Evolutionary conservation across 2,329 filamentous ascomycete species (phyloP).

Genomic region (Trichoderma asperellum): DNA sequence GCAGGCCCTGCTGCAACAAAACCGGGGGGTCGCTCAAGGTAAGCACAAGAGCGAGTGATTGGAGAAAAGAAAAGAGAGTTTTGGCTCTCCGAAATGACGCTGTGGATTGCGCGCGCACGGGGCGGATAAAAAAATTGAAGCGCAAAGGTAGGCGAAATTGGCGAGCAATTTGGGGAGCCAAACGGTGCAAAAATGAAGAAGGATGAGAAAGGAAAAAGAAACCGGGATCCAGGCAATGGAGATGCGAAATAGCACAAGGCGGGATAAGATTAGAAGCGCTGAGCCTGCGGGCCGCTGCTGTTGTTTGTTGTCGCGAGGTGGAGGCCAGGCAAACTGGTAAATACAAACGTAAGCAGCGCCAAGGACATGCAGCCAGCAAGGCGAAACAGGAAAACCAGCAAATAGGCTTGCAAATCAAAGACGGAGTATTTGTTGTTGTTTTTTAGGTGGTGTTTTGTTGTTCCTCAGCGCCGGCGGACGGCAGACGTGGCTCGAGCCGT

Average conservation of each 20-base stretch:
- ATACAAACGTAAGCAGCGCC: not conserved
- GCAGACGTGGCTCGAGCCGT: conserved; percentile 25
- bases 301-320: conserved; percentile 15
- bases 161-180: conserved; percentile 4
- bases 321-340: not conserved
- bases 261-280: conserved; percentile 4
- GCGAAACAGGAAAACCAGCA: not conserved
- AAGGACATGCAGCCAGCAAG: conserved; percentile 2
- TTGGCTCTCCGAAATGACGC: conserved; percentile 15
- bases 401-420: not conserved
- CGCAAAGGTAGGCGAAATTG: conserved; percentile 13
- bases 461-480: not conserved
- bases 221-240: conserved; percentile 1
- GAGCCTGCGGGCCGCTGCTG: conserved; percentile 3
- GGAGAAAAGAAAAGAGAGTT: not conserved
- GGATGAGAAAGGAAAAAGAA: not conserved
- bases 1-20: conserved; percentile 25
- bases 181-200: conserved; percentile 17
- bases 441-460: not conserved
- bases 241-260: conserved; percentile 9
- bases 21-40: conserved; percentile 20
- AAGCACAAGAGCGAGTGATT: conserved; percentile 5
- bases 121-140: not conserved
- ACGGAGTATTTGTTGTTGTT: conserved; percentile 17
- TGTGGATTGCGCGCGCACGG: conserved; percentile 23